These are phyloP conservation scores for Colletotrichum cereale DNA, from an alignment of 2,329 filamentous ascomycete genomes.

Conservation along the genomic window DNA sequence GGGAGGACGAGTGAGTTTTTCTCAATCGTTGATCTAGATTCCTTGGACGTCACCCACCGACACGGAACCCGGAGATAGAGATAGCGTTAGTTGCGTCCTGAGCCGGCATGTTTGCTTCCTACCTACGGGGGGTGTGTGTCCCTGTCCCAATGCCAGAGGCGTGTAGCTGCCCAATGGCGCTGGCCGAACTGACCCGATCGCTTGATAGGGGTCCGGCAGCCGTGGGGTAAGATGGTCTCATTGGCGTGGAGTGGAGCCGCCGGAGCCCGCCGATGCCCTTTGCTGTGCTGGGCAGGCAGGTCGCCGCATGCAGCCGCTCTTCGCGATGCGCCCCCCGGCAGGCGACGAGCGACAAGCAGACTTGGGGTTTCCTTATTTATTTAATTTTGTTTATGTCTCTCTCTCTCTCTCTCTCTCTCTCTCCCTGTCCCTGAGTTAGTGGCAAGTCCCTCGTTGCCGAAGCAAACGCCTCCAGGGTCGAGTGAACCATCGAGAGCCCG, in stretches of 20 bases:
- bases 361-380: background rate
- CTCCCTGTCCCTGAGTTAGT: background rate
- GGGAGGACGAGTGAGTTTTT: conserved; percentile 21
- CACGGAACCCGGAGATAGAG: conserved; percentile 35
- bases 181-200: conserved; percentile 37
- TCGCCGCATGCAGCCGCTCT: conserved; percentile 37
- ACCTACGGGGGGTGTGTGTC: background rate
- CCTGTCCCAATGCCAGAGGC: background rate
- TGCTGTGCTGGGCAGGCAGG: conserved; percentile 23
- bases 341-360: conserved; percentile 15
- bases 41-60: conserved; percentile 28
- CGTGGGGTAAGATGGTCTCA: conserved; percentile 39
- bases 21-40: conserved; percentile 17
- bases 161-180: conserved; percentile 23
- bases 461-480: conserved; percentile 17
- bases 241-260: conserved; percentile 39
- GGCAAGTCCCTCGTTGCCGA: background rate
- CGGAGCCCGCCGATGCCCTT: conserved; percentile 51
- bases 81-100: conserved; percentile 35
- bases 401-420: background rate
- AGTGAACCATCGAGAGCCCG: background rate
- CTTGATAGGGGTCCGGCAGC: conserved; percentile 38
- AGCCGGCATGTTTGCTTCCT: conserved; percentile 24
- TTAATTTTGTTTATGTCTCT: no score
- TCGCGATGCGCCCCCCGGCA: conserved; percentile 24